Evolutionary conservation across 768 basidiomycete genomes (phyloP), one percentile per base, ranked within the genome.

Genomic region (Amanita subjunquillea): DNA sequence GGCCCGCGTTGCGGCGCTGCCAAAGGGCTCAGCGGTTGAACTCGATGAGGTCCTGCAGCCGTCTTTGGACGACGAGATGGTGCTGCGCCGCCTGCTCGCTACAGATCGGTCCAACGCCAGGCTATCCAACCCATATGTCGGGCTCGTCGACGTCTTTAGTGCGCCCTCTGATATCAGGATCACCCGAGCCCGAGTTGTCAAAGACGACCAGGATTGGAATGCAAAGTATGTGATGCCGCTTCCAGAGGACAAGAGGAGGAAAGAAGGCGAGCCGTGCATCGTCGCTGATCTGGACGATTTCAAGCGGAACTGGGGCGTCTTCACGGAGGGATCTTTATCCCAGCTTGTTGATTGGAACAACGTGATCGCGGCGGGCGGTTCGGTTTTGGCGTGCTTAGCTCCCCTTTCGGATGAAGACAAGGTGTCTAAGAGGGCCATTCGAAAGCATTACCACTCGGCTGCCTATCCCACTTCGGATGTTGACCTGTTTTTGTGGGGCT

Each of bases 291-390:
- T 81, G 10, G 80, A 80, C 17, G 76, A 78, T 47, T 85, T 82
- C 69, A 75, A 75, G 66, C 75, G 73, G 66, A 81, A 80, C 58
- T 85, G 81, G 81, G 52, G 72, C 9, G 68, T 83, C 38, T 85
- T 85, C 63, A 76, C 75, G 10, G 81, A 85, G 58, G 77, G 77
- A 2, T 78, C 79, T 3, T 67, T 84, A 9, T 78, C 77, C 6
- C 79, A 82, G 58, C 66, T 83, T 15, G 23, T 68, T 37, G 75
- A 82, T 57, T 83, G 81, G 80, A 79, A 70, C 64, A 82, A 83
- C 57, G 77, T 83, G 54, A 68, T 83, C 15, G 80, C 74, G 32
- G 80, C 80, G 41, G 81, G 82, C 15, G 81, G 82, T 10, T 67
- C 78, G 1, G 77, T 85, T 20, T 72, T 79, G 34, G 81, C 80